A percentile compares a stretch with the other conserved stretches of the same genome.
Evolutionary conservation across 148 eudicot species (phyloP).

Genomic region (Fagopyrum homotropicum): DNA sequence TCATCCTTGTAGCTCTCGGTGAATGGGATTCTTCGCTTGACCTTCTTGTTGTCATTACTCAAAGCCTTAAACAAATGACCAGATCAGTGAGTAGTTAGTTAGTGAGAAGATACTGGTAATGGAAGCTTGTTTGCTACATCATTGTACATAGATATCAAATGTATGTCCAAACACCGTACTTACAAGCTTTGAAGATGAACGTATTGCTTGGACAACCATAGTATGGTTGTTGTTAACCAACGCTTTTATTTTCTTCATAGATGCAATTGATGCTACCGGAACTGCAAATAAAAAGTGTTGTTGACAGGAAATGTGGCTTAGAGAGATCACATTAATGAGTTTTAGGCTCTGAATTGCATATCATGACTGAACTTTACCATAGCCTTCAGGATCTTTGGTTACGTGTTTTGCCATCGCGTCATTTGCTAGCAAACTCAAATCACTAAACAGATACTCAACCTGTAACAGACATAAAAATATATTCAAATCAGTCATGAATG

Average conservation of each 20-base stretch:
- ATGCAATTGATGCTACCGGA: slow-evolving; percentile 64
- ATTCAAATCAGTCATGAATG: background rate
- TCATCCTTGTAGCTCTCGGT: slow-evolving; percentile 81
- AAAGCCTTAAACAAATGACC: slow-evolving; percentile 40
- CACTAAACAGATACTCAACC: slow-evolving; percentile 91
- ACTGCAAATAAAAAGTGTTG: slow-evolving; percentile 30
- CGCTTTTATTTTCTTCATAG: slow-evolving; percentile 75
- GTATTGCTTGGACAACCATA: slow-evolving; percentile 67
- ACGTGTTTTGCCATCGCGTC: slow-evolving; percentile 72
- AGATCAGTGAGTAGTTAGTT: background rate
- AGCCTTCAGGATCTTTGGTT: slow-evolving; percentile 84
- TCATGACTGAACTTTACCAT: slow-evolving; percentile 35
- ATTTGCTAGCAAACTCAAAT: slow-evolving; percentile 85
- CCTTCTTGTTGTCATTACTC: slow-evolving; percentile 65
- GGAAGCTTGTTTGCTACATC: background rate
- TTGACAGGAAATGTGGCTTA: background rate
- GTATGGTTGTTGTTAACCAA: slow-evolving; percentile 40
- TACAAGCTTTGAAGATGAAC: slow-evolving; percentile 69
- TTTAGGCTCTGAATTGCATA: background rate
- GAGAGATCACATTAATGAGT: background rate
- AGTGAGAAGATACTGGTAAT: background rate
- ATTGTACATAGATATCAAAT: background rate
- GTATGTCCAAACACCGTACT: slow-evolving; percentile 17
- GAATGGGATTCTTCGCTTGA: slow-evolving; percentile 61
- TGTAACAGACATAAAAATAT: slow-evolving; percentile 22